These are phyloP conservation scores for Amanita thiersii DNA, from an alignment of 768 basidiomycete genomes.

Conservation along the genomic window DNA sequence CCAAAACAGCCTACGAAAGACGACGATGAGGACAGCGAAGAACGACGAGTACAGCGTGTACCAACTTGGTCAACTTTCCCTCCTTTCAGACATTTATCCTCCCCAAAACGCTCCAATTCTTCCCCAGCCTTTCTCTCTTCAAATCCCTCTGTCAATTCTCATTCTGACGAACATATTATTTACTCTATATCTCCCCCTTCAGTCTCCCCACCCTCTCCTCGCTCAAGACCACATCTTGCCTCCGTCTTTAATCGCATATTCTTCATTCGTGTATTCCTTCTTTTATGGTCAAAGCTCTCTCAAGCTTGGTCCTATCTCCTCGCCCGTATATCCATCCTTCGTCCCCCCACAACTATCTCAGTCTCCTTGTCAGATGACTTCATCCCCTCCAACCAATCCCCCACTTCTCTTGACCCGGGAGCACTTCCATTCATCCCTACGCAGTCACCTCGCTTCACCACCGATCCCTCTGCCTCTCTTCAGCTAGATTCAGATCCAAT, in stretches of 20 bases:
- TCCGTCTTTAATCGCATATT: conserved; percentile 50
- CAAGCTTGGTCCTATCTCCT: conserved; percentile 49
- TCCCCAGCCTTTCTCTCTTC: conserved; percentile 42
- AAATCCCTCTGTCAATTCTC: conserved; percentile 11
- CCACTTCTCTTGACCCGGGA: no score
- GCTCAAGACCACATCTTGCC: conserved; percentile 31
- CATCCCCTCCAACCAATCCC: no score
- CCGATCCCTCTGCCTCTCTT: conserved; percentile 2
- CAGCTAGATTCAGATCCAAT: no score
- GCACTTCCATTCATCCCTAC: conserved; percentile 9
- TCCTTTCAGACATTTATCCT: conserved; percentile 31
- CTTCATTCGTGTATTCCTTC: conserved; percentile 60
- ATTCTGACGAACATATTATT: conserved; percentile 6
- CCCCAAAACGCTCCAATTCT: conserved; percentile 53
- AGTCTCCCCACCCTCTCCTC: conserved; percentile 18
- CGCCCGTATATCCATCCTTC: conserved; percentile 1
- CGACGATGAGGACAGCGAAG: conserved; percentile 17
- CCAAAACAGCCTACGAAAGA: conserved; percentile 36
- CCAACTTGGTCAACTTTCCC: conserved; percentile 51
- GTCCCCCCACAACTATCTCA: background rate
- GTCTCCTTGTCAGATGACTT: background rate
- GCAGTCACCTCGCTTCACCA: conserved; percentile 3
- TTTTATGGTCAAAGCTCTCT: conserved; percentile 64
- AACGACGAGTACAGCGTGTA: conserved; percentile 35
- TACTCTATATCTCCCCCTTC: conserved; percentile 16